phyloP scores from a whole-genome alignment of 768 basidiomycete genomes.

The Boletus rubropictus region DNA sequence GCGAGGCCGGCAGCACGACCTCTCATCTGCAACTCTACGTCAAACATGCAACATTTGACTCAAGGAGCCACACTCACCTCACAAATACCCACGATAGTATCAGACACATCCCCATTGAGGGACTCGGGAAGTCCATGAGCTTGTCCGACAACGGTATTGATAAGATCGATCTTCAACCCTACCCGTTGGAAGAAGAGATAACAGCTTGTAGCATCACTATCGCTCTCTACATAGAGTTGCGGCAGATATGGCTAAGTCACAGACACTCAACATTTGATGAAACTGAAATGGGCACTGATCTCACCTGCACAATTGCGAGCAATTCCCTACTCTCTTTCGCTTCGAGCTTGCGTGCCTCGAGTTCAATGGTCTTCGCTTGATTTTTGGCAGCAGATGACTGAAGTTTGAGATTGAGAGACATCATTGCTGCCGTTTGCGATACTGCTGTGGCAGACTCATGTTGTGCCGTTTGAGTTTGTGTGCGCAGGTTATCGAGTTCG shows the following conservation, averaged over 20 bases:
- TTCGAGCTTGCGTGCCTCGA: constrained; percentile 83
- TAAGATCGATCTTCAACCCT: constrained; percentile 79
- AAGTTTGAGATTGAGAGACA: constrained; percentile 91
- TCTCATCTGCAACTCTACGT: constrained; percentile 53
- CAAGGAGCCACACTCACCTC: constrained; percentile 49
- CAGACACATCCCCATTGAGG: constrained; percentile 75
- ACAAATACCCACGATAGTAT: constrained; percentile 87
- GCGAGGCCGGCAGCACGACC: constrained; percentile 77
- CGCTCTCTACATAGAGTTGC: constrained; percentile 82
- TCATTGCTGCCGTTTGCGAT: constrained; percentile 86
- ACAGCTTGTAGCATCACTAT: constrained; percentile 82
- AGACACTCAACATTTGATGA: constrained; percentile 1
- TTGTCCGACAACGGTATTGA: constrained; percentile 77
- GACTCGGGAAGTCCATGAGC: constrained; percentile 81
- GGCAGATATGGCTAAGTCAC: constrained; percentile 76
- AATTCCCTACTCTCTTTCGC: constrained; percentile 78
- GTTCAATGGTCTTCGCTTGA: constrained; percentile 82
- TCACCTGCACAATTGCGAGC: constrained; percentile 76
- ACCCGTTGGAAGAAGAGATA: constrained; percentile 92
- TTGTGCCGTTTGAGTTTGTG: constrained; percentile 81
- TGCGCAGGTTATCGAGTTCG: constrained; percentile 78
- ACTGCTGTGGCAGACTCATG: constrained; percentile 76
- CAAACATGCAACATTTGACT: background rate
- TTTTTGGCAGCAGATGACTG: constrained; percentile 89
- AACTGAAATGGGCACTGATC: background rate